Base-by-base conservation (phyloP, 306 rosid genomes). In the Bauhinia variegata region DNA sequence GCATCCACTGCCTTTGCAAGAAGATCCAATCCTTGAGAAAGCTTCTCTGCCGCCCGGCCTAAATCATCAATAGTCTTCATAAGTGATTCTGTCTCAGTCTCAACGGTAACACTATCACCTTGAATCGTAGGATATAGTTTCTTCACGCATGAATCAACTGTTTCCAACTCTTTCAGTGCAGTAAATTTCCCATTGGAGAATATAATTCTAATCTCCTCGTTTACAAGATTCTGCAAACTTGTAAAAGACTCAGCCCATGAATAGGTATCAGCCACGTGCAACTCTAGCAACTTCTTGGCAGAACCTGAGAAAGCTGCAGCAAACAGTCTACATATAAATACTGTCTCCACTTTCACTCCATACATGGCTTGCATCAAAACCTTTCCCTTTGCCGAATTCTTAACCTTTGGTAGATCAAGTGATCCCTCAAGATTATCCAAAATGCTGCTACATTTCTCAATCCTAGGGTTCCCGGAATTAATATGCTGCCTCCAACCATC, bases 321-420 rank as follows among this genome's bases (percentile, higher is more conserved):
- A 37, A 88, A 86, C 58, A 88, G 82, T 32, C 89, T 78, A 75
- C 89, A 91, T 4, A 86, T 80, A 78, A 86, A 85, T 15, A 87
- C 54, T 1, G 88, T 91, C 83, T 54, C 68, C 79, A 91, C 88
- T 88, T 87, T 86, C 48, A 87, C 86, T 51, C 96, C 96, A 49
- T 88, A 89, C 90, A 91, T 69, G 12, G 89, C 96, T 52, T 80
- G 91, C 87, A 88, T 87, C 79, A 91, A 71, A 72, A 85, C 79
- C 78, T 91, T 88, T 46, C 96, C 97, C 78, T 83, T 88, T 6
- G 88, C 84, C 16, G 95, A 88, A 71, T 88, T 88, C 73, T 91
- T 91, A 15, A 83, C 91, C 82, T 91, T 91, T 0, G 95, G 95
- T 51, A 79, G 88, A 78, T 86, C 91, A 60, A 88, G 79, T 23